phyloP scores from a whole-genome alignment of 1,139 yeast genomes.

The Zygosaccharomyces pseudobailii region DNA sequence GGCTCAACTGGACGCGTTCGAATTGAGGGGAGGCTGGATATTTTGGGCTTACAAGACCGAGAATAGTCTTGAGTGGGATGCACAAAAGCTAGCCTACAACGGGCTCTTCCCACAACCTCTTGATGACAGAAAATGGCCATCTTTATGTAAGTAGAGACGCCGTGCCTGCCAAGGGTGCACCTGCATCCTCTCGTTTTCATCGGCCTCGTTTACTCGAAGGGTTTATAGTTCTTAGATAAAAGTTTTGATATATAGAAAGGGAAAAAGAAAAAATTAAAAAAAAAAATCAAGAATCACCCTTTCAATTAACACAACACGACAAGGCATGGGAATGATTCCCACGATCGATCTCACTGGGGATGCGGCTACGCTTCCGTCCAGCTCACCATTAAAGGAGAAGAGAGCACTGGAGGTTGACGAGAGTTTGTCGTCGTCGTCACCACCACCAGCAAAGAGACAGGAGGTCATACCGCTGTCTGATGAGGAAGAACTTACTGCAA shows the following conservation, averaged over 20 bases:
- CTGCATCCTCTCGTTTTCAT: not conserved
- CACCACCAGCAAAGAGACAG: constrained; percentile 4
- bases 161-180: not conserved
- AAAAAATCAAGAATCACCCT: not conserved
- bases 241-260: not conserved
- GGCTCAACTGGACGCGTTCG: constrained; percentile 86
- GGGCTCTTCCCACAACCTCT: constrained; percentile 82
- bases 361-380: not conserved
- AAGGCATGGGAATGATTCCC: constrained; percentile 10
- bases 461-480: constrained; percentile 15
- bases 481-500: constrained; percentile 9
- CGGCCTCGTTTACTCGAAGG: not conserved
- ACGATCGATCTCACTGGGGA: constrained; percentile 21
- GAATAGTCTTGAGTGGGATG: constrained; percentile 81
- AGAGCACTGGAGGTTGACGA: constrained; percentile 2
- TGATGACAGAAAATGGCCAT: constrained; percentile 51
- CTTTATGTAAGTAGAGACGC: not conserved
- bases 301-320: not conserved
- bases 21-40: constrained; percentile 72
- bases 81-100: constrained; percentile 49
- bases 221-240: not conserved
- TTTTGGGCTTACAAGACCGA: constrained; percentile 96
- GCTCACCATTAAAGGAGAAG: constrained; percentile 11
- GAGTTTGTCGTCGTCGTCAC: not conserved
- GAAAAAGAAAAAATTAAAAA: not conserved